A percentile compares a stretch with the other conserved stretches of the same genome.
phyloP scores from a whole-genome alignment of 306 rosid genomes.

The Sicyos edulis region DNA sequence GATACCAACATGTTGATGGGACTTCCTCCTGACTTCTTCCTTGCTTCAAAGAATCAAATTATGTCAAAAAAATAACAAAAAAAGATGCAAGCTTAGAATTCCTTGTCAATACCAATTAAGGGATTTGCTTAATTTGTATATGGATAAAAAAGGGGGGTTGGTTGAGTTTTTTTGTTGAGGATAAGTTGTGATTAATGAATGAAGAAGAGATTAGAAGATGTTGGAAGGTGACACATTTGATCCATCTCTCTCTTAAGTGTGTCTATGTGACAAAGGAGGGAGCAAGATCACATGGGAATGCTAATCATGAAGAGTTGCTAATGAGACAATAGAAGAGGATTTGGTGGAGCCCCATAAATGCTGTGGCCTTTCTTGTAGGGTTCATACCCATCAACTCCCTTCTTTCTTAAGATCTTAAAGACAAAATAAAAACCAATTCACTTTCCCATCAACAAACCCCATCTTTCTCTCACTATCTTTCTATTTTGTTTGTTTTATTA shows the following conservation, averaged over 20 bases:
- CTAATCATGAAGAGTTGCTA: conserved; percentile 70
- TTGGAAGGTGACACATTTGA: conserved; percentile 2
- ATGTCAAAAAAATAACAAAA: background rate
- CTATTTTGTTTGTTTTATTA: conserved; percentile 12
- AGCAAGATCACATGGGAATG: conserved; percentile 97
- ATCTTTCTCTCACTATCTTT: background rate
- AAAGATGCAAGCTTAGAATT: background rate
- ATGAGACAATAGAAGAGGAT: conserved; percentile 98
- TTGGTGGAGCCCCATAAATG: conserved; percentile 33
- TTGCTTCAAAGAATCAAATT: conserved; percentile 14
- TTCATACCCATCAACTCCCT: conserved; percentile 15
- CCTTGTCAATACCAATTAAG: conserved; percentile 6
- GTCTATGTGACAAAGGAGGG: conserved; percentile 27
- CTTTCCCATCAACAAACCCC: conserved; percentile 12
- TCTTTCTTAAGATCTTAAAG: conserved; percentile 15
- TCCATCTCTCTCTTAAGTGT: background rate
- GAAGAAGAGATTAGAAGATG: background rate
- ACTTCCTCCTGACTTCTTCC: conserved; percentile 8
- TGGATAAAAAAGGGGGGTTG: background rate
- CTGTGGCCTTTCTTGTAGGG: conserved; percentile 17
- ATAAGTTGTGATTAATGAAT: background rate
- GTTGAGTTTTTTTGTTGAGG: background rate
- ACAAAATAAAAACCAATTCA: conserved; percentile 15
- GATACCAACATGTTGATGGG: conserved; percentile 13
- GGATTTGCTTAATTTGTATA: background rate